Conservation (phyloP, 768 basidiomycete species). For the Omphalotus guepiniiformis region DNA sequence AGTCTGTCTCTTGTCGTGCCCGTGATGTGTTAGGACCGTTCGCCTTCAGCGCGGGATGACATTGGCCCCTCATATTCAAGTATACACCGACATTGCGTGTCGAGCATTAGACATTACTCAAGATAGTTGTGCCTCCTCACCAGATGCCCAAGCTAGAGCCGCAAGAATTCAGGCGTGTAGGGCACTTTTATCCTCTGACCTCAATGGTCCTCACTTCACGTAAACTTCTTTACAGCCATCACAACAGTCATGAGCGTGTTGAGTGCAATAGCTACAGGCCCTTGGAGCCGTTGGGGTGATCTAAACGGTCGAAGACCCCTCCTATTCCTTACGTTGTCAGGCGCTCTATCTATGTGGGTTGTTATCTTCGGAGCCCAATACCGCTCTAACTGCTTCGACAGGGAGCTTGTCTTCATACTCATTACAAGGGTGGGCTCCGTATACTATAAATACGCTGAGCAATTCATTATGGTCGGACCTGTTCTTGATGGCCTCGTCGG, state of each 20-base stretch:
- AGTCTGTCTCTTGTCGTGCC: slow-evolving; percentile 20
- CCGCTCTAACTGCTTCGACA: slow-evolving; percentile 25
- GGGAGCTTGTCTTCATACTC: slow-evolving; percentile 77
- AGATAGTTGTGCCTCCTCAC: slow-evolving; percentile 2
- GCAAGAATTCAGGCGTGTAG: slow-evolving; percentile 67
- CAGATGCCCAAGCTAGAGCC: slow-evolving; percentile 51
- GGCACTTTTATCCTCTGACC: slow-evolving; percentile 10
- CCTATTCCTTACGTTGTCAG: slow-evolving; percentile 60
- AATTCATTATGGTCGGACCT: slow-evolving; percentile 73
- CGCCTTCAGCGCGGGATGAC: slow-evolving; percentile 68
- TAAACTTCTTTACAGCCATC: slow-evolving; percentile 38
- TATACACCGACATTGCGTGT: slow-evolving; percentile 76
- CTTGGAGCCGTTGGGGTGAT: slow-evolving; percentile 84
- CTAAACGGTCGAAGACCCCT: slow-evolving; percentile 71
- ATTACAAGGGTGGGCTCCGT: slow-evolving; percentile 57
- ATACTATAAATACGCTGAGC: slow-evolving; percentile 54
- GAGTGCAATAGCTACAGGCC: slow-evolving; percentile 78
- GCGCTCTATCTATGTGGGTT: slow-evolving; percentile 69
- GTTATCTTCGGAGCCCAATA: slow-evolving; percentile 2
- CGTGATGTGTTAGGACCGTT: too few species aligned
- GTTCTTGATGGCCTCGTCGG: slow-evolving; percentile 78
- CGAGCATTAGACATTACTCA: slow-evolving; percentile 35
- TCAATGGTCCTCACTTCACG: background rate
- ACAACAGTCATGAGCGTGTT: slow-evolving; percentile 74
- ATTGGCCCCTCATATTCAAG: slow-evolving; percentile 72